phyloP scores from a whole-genome alignment of 129 eudicot species.

The Flaveria ramosissima region DNA sequence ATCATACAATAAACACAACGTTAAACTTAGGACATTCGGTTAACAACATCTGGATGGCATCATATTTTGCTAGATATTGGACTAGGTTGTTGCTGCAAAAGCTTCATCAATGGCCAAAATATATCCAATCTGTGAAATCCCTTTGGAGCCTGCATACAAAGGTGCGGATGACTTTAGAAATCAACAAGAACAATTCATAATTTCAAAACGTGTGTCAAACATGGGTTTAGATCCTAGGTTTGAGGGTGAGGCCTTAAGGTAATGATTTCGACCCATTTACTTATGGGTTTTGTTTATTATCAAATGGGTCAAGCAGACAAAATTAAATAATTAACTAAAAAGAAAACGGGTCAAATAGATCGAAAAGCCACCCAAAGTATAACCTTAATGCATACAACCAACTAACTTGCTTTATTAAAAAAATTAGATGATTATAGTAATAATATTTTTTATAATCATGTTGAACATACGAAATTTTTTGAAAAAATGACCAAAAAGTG shows the following conservation, averaged over 20 bases:
- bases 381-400: not conserved
- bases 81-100: slow-evolving; percentile 52
- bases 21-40: slow-evolving; percentile 2
- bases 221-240: too few relatives aligned
- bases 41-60: slow-evolving; percentile 12
- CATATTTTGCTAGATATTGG: slow-evolving; percentile 49
- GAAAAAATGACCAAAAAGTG: not conserved
- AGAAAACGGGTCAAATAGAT: not conserved
- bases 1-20: slow-evolving; percentile 7
- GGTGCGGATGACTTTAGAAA: not conserved
- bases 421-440: not conserved
- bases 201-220: not conserved
- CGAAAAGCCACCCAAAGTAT: not conserved
- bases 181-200: slow-evolving; percentile 4
- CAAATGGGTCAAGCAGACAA: not conserved
- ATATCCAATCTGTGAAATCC: slow-evolving; percentile 82
- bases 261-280: too few relatives aligned
- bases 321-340: not conserved
- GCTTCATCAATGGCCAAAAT: slow-evolving; percentile 95
- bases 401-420: not conserved
- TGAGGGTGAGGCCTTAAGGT: too few relatives aligned
- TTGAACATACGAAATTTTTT: not conserved
- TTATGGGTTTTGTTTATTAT: too few relatives aligned
- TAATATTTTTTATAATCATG: not conserved
- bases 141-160: slow-evolving; percentile 62